Evolutionary conservation across 768 basidiomycete genomes (phyloP), one percentile per base, ranked within the genome.

Genomic region (Tylopilus intermedius): DNA sequence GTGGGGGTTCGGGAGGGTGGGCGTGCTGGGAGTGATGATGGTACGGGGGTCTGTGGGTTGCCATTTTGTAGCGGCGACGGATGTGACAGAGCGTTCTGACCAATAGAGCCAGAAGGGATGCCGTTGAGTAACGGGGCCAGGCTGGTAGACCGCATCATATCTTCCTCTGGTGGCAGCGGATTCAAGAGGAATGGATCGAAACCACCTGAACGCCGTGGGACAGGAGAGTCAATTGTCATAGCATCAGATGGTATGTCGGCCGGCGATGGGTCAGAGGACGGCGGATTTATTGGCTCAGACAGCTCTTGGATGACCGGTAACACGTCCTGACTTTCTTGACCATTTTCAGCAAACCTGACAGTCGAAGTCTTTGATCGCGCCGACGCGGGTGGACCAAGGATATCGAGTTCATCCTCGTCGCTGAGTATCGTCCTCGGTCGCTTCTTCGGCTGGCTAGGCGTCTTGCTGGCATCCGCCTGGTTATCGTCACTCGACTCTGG

Each of bases 111-210:
- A 29, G 62, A 22, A 21, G 44, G 18, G 37, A 24, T 42, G 10
- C 67, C 67, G 18, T 71, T 72, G 22, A 58, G 53, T 26, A 62
- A 47, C 47, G 61, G 61, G 39, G 57, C 52, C 56, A 74, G 47
- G 56, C 50, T 54, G 59, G 51, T 18, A 24, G 58, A 27, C 50
- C 43, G 53, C 54, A 62, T 65, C 30, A 60, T 57, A 11, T 61
- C 62, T 8, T 70, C 62, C 9, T 67, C 67, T 1, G 69, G 70
- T 7, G 69, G 69, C 51, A 76, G 53, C 4, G 83, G 81, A 54
- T 83, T 85, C 33, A 84, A 71, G 35, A 84, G 70, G 15, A 70
- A 62, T 18, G 77, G 72, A 57, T 80, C 75, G 51, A 83, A 82
- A 7, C 80, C 81, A 5, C 24, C 24, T 14, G 66, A 59, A 4